Conservation (phyloP, 345 rosid species). For the Lepidium sativum region DNA sequence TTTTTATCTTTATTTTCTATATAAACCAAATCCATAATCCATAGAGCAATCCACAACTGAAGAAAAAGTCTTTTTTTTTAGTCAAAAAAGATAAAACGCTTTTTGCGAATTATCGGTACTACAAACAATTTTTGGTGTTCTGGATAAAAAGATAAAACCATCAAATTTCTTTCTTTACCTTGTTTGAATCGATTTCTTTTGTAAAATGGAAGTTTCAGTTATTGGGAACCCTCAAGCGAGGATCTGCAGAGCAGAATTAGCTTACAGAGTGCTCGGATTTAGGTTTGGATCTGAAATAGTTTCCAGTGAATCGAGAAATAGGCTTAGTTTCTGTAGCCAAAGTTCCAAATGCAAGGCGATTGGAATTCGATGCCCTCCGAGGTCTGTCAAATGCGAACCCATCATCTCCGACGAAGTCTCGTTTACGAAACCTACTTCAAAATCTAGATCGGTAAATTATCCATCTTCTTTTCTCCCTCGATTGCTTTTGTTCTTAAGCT, state of each 20-base stretch:
- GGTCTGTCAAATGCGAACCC: conserved; percentile 41
- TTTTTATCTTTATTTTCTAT: background rate
- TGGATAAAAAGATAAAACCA: background rate
- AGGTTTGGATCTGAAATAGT: conserved; percentile 7
- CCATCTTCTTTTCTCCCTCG: background rate
- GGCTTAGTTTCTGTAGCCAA: conserved; percentile 28
- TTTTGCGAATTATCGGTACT: too few species aligned
- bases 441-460: conserved; percentile 43
- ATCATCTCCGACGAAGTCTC: conserved; percentile 22
- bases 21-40: conserved; percentile 12
- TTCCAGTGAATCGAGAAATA: conserved; percentile 10
- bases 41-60: background rate
- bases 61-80: background rate
- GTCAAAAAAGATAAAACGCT: too few species aligned
- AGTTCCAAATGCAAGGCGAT: conserved; percentile 28
- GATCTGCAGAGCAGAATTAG: conserved; percentile 31
- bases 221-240: conserved; percentile 44
- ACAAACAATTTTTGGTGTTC: too few species aligned
- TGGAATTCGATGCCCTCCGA: conserved; percentile 28
- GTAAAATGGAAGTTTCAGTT: conserved; percentile 56
- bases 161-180: background rate
- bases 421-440: too few species aligned
- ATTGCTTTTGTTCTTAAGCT: background rate
- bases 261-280: conserved; percentile 30
- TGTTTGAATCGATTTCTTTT: background rate